phyloP scores from a whole-genome alignment of 2,329 filamentous ascomycete species.

The Grosmannia serpens region DNA sequence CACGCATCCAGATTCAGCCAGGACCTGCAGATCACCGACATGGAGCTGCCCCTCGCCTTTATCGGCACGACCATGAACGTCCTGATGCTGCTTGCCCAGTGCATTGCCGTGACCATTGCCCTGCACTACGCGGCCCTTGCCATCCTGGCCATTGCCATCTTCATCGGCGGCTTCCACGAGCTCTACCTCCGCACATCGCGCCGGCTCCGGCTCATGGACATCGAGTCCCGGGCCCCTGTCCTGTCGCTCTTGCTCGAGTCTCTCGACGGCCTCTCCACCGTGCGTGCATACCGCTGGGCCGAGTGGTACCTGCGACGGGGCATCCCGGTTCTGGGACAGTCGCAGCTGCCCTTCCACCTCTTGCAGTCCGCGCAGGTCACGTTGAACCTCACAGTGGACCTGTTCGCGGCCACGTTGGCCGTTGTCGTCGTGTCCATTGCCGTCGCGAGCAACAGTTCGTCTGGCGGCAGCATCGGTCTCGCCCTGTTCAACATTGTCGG shows the following conservation, averaged over 20 bases:
- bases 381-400: slow-evolving; percentile 26
- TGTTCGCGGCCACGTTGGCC: slow-evolving; percentile 23
- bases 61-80: slow-evolving; percentile 13
- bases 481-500: slow-evolving; percentile 17
- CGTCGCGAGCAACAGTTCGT: slow-evolving; percentile 17
- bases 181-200: slow-evolving; percentile 39
- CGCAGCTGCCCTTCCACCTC: slow-evolving; percentile 46
- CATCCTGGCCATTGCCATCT: slow-evolving; percentile 16
- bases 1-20: too few species aligned
- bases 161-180: too few species aligned
- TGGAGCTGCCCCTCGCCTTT: slow-evolving; percentile 22
- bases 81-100: too few species aligned
- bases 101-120: too few species aligned
- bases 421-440: slow-evolving; percentile 22
- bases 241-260: slow-evolving; percentile 32
- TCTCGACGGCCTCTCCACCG: slow-evolving; percentile 32
- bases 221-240: slow-evolving; percentile 37
- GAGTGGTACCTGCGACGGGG: slow-evolving; percentile 29
- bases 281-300: slow-evolving; percentile 44
- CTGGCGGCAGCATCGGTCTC: slow-evolving; percentile 16
- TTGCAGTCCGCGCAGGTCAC: slow-evolving; percentile 45
- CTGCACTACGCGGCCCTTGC: too few species aligned
- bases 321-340: slow-evolving; percentile 34
- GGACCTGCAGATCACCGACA: slow-evolving; percentile 28
- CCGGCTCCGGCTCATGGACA: slow-evolving; percentile 37